phyloP scores from a whole-genome alignment of 176 grass and related monocot species.

The Tillandsia leiboldiana region DNA sequence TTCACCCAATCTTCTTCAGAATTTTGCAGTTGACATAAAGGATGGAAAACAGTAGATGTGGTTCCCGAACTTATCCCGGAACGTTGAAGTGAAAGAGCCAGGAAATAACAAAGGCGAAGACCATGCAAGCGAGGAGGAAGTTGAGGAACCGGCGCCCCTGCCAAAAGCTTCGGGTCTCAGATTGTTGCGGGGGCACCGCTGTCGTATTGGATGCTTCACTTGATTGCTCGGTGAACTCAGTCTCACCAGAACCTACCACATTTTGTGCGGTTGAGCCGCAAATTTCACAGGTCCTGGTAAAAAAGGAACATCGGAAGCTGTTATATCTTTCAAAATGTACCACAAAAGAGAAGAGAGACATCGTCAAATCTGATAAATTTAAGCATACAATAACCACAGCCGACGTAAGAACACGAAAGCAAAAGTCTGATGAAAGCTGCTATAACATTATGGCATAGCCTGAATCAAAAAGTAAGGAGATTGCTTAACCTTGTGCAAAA shows the following conservation, averaged over 20 bases:
- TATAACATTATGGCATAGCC: no score
- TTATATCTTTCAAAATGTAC: constrained; percentile 7
- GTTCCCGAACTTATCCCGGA: background rate
- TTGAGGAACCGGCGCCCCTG: constrained; percentile 15
- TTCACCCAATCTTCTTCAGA: no score
- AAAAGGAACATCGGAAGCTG: background rate
- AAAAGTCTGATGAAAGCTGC: background rate
- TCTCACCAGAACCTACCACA: constrained; percentile 64
- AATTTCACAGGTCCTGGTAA: constrained; percentile 72
- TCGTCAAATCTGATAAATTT: background rate
- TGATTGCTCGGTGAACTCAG: constrained; percentile 71
- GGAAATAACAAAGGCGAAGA: constrained; percentile 15
- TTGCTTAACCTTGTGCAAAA: no score
- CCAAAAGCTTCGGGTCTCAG: constrained; percentile 25
- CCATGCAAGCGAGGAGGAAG: constrained; percentile 13
- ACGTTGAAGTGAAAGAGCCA: constrained; percentile 18
- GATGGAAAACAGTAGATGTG: background rate
- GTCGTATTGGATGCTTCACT: constrained; percentile 42
- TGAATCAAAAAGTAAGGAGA: no score
- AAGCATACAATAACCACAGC: constrained; percentile 9
- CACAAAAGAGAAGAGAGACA: background rate
- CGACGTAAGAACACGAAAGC: background rate
- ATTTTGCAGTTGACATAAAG: background rate
- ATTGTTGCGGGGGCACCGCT: constrained; percentile 8
- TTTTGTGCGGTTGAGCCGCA: constrained; percentile 76